Evolutionary conservation across 768 basidiomycete genomes (phyloP).

Genomic region (Boletellus sp.): DNA sequence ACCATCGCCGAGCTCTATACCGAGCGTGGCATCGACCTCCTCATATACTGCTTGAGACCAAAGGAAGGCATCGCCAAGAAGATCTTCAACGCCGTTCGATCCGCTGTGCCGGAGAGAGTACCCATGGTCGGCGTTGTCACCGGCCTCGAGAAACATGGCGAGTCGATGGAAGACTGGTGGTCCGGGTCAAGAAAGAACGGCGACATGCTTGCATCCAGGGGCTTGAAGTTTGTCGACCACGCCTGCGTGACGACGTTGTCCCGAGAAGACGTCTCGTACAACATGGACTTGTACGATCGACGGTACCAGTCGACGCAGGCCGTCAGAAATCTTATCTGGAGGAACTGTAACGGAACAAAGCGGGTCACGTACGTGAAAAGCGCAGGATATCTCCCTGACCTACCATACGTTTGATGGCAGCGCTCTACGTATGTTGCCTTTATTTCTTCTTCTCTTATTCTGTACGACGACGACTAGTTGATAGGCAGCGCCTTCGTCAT

Average conservation of each 20-base stretch:
- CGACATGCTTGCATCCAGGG: constrained; percentile 29
- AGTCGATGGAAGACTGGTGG: constrained; percentile 35
- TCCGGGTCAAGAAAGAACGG: constrained; percentile 29
- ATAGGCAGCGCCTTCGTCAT: constrained; percentile 18
- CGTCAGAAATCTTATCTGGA: constrained; percentile 26
- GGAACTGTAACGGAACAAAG: constrained; percentile 29
- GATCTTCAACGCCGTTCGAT: constrained; percentile 24
- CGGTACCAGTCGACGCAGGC: constrained; percentile 27
- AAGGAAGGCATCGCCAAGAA: constrained; percentile 29
- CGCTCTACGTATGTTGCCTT: not conserved
- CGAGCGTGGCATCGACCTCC: constrained; percentile 31
- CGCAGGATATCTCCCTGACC: constrained; percentile 27
- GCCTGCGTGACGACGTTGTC: constrained; percentile 42
- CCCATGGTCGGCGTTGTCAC: constrained; percentile 39
- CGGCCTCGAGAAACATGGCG: constrained; percentile 33
- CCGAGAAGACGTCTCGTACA: constrained; percentile 30
- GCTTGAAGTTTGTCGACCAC: constrained; percentile 36
- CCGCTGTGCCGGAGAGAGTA: constrained; percentile 30
- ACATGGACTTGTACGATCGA: constrained; percentile 31
- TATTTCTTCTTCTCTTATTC: not conserved
- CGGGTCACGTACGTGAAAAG: constrained; percentile 29
- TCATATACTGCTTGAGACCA: constrained; percentile 28
- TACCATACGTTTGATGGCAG: constrained; percentile 18
- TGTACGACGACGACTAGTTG: constrained; percentile 16
- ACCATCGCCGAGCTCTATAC: constrained; percentile 27